phyloP scores from a whole-genome alignment of 2,329 filamentous ascomycete genomes.

The Colletotrichum aenigma region DNA sequence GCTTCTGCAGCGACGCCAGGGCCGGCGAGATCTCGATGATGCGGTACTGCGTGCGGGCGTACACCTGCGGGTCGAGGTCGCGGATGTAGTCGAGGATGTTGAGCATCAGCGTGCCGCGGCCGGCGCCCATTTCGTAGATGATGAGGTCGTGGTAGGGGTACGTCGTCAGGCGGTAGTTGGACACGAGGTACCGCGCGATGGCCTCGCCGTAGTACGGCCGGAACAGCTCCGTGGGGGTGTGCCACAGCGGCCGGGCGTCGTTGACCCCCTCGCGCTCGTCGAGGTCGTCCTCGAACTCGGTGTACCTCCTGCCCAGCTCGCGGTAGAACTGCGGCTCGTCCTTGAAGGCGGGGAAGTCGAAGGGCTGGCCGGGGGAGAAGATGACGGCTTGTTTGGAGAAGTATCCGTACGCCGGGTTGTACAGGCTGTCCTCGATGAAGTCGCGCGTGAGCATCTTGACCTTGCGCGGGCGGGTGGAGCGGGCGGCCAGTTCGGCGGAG shows the following conservation, averaged over 20 bases:
- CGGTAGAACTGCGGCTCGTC: slow-evolving; percentile 87
- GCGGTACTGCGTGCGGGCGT: slow-evolving; percentile 89
- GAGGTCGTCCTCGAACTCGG: slow-evolving; percentile 86
- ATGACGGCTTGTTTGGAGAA: slow-evolving; percentile 97
- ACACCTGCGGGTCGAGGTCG: slow-evolving; percentile 86
- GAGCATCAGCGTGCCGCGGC: slow-evolving; percentile 96
- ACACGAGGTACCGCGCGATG: slow-evolving; percentile 92
- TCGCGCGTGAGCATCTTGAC: slow-evolving; percentile 98
- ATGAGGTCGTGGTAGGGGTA: slow-evolving; percentile 97
- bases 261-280: slow-evolving; percentile 72
- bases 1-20: slow-evolving; percentile 78
- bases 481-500: slow-evolving; percentile 73
- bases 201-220: slow-evolving; percentile 96
- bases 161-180: slow-evolving; percentile 92
- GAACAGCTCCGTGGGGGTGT: slow-evolving; percentile 97
- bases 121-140: slow-evolving; percentile 98
- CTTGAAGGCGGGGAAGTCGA: slow-evolving; percentile 80
- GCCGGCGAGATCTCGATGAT: slow-evolving; percentile 93
- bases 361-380: slow-evolving; percentile 90
- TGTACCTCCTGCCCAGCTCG: slow-evolving; percentile 79
- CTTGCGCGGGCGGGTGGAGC: slow-evolving; percentile 77
- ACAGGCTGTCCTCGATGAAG: slow-evolving; percentile 96
- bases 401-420: slow-evolving; percentile 94
- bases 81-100: slow-evolving; percentile 98
- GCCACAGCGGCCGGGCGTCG: slow-evolving; percentile 89